phyloP scores from a whole-genome alignment of 306 rosid species.

The Cicer judaicum region DNA sequence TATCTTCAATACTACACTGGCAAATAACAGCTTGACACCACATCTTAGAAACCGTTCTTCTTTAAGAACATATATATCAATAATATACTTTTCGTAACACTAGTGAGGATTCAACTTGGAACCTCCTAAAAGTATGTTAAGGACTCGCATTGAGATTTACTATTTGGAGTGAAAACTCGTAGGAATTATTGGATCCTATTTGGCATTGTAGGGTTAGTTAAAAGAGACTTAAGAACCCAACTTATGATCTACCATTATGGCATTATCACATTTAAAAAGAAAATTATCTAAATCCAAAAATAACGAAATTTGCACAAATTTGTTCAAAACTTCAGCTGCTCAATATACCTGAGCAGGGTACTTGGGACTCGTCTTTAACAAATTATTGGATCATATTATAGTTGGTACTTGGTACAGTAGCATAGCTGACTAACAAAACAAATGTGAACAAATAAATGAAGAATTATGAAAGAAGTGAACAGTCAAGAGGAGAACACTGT shows the following conservation, averaged over 20 bases:
- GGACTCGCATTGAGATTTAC: not conserved
- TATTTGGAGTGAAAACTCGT: not conserved
- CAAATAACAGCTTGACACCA: not conserved
- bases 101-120: not conserved
- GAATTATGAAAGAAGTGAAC: not conserved
- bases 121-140: not conserved
- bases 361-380: not conserved
- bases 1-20: not conserved
- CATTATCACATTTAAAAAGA: not conserved
- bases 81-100: not conserved
- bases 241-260: not conserved
- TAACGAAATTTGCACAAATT: not conserved
- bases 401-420: not conserved
- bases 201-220: not conserved
- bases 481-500: not conserved
- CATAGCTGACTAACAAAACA: not conserved
- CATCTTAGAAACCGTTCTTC: not conserved
- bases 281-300: not conserved
- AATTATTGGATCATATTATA: constrained; percentile 1
- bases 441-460: constrained; percentile 1
- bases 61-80: not conserved
- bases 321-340: not conserved
- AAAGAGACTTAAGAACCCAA: not conserved
- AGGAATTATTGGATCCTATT: not conserved
- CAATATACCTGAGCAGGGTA: not conserved